Evolutionary conservation across 164 flowering plant species (phyloP), one percentile per base, ranked within the genome.

Genomic region (Liriodendron chinense): DNA sequence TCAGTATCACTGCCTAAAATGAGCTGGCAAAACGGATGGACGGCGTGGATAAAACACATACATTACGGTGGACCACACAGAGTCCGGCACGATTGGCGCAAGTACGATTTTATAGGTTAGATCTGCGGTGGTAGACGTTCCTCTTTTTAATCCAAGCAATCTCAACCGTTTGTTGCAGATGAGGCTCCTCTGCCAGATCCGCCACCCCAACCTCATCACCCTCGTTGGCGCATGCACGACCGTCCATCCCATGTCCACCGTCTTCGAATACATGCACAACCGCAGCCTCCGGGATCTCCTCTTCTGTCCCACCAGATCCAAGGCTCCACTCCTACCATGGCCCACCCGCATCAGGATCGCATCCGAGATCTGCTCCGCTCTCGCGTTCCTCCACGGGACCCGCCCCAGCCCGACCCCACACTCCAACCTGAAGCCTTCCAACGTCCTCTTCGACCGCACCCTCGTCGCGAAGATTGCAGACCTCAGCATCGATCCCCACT

Each of bases 201-300:
- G 86, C 53, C 97, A 92, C 65, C 92, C 91, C 0, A 78, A 88
- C 76, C 16, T 90, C 53, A 79, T 87, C 12, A 78, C 85, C 24
- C 72, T 86, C 78, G 73, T 89, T 1, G 94, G 97, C 0, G 82
- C 83, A 68, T 90, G 94, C 80, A 65, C 68, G 24, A 47, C 76
- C 0, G 59, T 53, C 59, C 86, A 89, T 72, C 85, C 71, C 5
- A 84, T 69, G 64, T 84, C 90, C 76, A 74, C 86, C 0, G 79
- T 90, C 7, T 85, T 79, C 26, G 94, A 92, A 49, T 90, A 90
- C 82, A 84, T 88, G 89, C 87, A 84, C 76, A 84, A 81, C 25
- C 86, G 90, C 7, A 85, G 86, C 86, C 80, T 92, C 22, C 71
- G 83, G 2, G 89, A 87, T 74, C 47, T 71, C 13, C 70, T 90